Evolutionary conservation across 2,329 filamentous ascomycete species (phyloP).

Genomic region (Paecilomyces sp.): DNA sequence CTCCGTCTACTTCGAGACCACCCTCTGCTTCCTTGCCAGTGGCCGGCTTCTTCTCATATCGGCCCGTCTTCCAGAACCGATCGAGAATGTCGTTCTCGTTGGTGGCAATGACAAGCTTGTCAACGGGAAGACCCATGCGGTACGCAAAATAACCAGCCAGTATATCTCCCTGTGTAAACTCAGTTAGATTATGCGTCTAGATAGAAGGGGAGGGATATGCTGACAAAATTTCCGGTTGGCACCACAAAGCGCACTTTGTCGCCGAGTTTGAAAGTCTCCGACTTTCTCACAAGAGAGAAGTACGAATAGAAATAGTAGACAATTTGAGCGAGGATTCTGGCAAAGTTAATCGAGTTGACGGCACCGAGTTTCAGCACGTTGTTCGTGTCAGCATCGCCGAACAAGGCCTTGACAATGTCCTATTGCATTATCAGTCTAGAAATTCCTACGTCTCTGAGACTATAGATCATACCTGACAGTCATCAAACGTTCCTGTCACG

Average conservation of each 20-base stretch:
- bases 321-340: conserved; percentile 90
- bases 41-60: conserved; percentile 77
- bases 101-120: conserved; percentile 86
- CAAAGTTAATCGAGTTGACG: conserved; percentile 96
- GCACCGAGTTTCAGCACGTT: conserved; percentile 75
- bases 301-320: conserved; percentile 97
- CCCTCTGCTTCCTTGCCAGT: conserved; percentile 27
- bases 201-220: too few species aligned
- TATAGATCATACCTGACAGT: conserved; percentile 57
- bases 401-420: conserved; percentile 90
- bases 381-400: conserved; percentile 80
- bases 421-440: too few species aligned
- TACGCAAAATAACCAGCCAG: conserved; percentile 82
- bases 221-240: conserved; percentile 81
- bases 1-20: background rate
- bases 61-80: conserved; percentile 75
- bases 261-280: conserved; percentile 51
- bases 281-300: conserved; percentile 64
- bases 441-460: too few species aligned
- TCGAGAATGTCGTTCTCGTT: conserved; percentile 98
- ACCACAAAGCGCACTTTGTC: conserved; percentile 69
- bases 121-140: conserved; percentile 78
- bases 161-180: conserved; percentile 58
- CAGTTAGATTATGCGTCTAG: too few species aligned
- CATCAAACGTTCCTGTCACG: conserved; percentile 87